Evolutionary conservation across 164 flowering plant species (phyloP), one percentile per base, ranked within the genome.

Genomic region (Umbellularia californica): DNA sequence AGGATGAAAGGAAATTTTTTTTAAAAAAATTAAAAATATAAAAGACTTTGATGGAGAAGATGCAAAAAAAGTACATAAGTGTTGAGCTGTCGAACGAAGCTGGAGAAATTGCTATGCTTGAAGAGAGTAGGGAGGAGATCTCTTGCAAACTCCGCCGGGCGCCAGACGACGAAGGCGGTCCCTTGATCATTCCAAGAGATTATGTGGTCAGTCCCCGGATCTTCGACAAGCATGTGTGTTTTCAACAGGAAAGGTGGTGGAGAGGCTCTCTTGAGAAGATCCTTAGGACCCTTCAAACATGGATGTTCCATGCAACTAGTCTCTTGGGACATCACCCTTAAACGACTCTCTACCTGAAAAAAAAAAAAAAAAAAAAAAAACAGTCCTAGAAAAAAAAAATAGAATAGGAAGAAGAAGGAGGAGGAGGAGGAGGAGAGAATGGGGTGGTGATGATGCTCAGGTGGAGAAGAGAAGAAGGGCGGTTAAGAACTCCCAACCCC

Each of bases 21-120:
- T n/a, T n/a, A n/a, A n/a, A n/a, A 19, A 17, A 55, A 17, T 5
- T 12, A 55, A 19, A 3, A 52, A 52, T 5, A 10, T 12, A 52
- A 12, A 52, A 52, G 2, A 33, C 0, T 4, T 41, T 25, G 28
- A 64, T 17, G 20, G 2, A 23, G 14, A 64, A 25, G 22, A 65
- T 28, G 41, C 35, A 23, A 41, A 20, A 2, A 23, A 19, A 28
- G 6, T 15, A 93, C 97, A 75, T 93, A 93, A 67, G 94, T 93
- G 50, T 91, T 93, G 80, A 93, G 97, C 71, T 93, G 97, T 58
- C 97, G 82, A 69, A 93, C 90, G 70, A 93, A 93, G 92, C 97
- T 93, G 20, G 96, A 91, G 87, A 93, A 93, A 81, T 93, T 91
- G 90, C 87, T 79, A 73, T 92, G 97, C 82, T 91, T 92, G 90